Evolutionary conservation across 2,329 filamentous ascomycete species (phyloP), one percentile per base, ranked within the genome.

Genomic region (Podosphaera leucotricha): DNA sequence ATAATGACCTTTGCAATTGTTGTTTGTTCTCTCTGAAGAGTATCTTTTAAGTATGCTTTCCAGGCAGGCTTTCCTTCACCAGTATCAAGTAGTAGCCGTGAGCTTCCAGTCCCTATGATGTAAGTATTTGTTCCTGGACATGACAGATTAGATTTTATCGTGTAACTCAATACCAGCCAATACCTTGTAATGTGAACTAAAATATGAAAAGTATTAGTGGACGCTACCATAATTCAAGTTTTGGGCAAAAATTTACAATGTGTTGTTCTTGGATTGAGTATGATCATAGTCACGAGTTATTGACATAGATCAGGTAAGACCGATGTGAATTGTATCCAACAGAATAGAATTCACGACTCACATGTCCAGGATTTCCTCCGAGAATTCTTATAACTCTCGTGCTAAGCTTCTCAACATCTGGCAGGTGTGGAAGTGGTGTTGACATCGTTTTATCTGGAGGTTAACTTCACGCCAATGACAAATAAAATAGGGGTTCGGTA

Each of bases 41-140:
- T 72, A 3, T 66, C 62, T 49, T 71, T 70, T 30, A 98, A 62
- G 0, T 72, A 69, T 0, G 67, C 60, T 37, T 74, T 67, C 87
- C 87, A 98, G 28, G 71, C 67, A 2, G 76, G 71, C 46, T 48
- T 51, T 66, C 71, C 90, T 60, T 93, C 79, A 41, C 81, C 90
- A 0, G 86, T 93, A 62, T 98, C 90, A 55, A 98, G 75, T 19
- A 98, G 71, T 46, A 95, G 68, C 8, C 90, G 76, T 6, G 64
- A 62, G 5, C 64, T 59, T 2, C 86, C 87, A 6, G 71, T 76
- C 46, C 90, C 90, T 47, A 98, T 57, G 16, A 98, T 70, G 60
- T 98, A 98, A 28, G 90, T 98, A 60, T 98, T 98, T 52, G 90
- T 94, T 49, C 85, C 78, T 61, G 79, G 72, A 10, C 79, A 62